Conservation (phyloP, 179 eudicot species). For the Spinacia oleracea region DNA sequence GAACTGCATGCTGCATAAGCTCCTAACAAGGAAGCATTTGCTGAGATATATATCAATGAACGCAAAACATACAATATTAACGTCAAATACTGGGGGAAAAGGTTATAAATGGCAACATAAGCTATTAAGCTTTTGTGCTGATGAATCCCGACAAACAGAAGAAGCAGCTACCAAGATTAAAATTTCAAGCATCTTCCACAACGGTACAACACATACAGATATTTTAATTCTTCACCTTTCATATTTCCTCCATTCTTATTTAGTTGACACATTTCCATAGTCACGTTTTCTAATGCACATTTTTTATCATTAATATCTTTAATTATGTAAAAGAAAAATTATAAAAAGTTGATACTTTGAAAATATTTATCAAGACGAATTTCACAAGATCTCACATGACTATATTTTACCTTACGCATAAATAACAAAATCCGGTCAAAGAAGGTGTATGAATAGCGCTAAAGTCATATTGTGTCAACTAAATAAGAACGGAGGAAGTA, state of each 20-base stretch:
- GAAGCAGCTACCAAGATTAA: not conserved
- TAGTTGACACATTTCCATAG: too few relatives aligned
- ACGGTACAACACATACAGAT: not conserved
- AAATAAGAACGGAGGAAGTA: not conserved
- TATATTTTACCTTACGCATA: too few relatives aligned
- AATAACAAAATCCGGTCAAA: too few relatives aligned
- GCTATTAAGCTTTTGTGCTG: not conserved
- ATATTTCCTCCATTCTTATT: not conserved
- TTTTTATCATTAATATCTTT: too few relatives aligned
- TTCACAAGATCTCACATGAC: too few relatives aligned
- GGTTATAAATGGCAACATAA: not conserved
- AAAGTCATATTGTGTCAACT: too few relatives aligned
- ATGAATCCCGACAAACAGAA: not conserved
- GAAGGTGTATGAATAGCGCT: too few relatives aligned
- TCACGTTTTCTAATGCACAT: too few relatives aligned
- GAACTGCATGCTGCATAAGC: not conserved
- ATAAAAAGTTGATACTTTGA: too few relatives aligned
- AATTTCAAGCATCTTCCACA: constrained; percentile 12
- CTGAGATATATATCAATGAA: not conserved
- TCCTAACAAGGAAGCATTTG: not conserved
- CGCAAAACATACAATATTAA: not conserved
- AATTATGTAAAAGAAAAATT: too few relatives aligned
- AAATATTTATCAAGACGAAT: too few relatives aligned
- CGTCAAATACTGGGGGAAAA: not conserved
- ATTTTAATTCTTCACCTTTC: constrained; percentile 3